Conservation (phyloP, 352 stramenopile genomes). For the Phytopythium helicoides region DNA sequence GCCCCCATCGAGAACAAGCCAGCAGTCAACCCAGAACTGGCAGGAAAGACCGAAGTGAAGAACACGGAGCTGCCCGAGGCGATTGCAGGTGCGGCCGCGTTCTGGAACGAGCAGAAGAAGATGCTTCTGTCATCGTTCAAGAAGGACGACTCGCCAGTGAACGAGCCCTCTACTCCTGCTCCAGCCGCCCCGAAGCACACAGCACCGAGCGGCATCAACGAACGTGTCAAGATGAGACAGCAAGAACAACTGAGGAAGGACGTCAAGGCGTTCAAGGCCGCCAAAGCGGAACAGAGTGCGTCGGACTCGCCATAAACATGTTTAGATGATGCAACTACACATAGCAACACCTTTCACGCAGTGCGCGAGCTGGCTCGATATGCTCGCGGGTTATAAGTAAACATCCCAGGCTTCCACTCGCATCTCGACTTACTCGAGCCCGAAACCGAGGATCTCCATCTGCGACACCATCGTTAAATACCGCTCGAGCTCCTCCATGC, state of each 20-base stretch:
- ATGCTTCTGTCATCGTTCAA: constrained; percentile 25
- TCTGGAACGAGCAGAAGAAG: constrained; percentile 38
- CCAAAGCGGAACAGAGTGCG: constrained; percentile 13
- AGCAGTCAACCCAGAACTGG: background rate
- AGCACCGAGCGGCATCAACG: constrained; percentile 38
- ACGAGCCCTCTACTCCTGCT: constrained; percentile 4
- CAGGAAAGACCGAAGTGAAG: constrained; percentile 2
- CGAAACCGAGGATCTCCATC: constrained; percentile 54
- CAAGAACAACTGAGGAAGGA: constrained; percentile 48
- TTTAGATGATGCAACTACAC: background rate
- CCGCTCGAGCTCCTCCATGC: constrained; percentile 67
- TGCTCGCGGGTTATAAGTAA: no score
- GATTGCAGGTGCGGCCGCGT: constrained; percentile 6
- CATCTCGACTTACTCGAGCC: constrained; percentile 27
- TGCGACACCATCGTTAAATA: constrained; percentile 76
- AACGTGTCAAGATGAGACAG: constrained; percentile 45
- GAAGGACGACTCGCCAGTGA: constrained; percentile 8
- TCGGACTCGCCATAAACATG: background rate
- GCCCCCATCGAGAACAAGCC: constrained; percentile 2
- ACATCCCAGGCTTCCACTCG: background rate
- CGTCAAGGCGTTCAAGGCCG: constrained; percentile 37
- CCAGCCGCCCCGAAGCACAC: constrained; percentile 9
- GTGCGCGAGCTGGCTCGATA: no score
- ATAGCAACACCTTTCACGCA: background rate
- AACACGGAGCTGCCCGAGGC: background rate